These are phyloP conservation scores for Tetracladium marchalianum DNA, from an alignment of 495 filamentous ascomycete species.

Conservation along the genomic window DNA sequence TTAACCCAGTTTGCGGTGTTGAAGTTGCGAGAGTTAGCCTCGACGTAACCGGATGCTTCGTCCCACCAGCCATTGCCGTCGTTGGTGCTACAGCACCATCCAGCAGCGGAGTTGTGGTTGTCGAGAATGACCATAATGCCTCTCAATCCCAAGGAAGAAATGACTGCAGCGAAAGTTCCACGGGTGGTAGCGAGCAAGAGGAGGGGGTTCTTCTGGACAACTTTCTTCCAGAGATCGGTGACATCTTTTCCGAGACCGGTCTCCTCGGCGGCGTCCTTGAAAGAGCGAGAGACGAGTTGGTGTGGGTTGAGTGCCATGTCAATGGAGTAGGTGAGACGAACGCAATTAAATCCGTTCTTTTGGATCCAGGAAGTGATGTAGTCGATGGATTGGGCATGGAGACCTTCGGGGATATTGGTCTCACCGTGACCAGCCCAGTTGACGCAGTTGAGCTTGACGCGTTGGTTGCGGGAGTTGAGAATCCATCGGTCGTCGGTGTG, in stretches of 20 bases:
- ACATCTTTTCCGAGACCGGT: conserved; percentile 26
- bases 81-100: conserved; percentile 31
- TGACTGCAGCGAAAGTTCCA: conserved; percentile 29
- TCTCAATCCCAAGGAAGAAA: conserved; percentile 24
- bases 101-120: conserved; percentile 35
- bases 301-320: conserved; percentile 28
- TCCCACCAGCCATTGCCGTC: conserved; percentile 39
- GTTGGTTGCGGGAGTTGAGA: conserved; percentile 22
- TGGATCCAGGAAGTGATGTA: conserved; percentile 29
- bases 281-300: conserved; percentile 27
- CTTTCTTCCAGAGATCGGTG: conserved; percentile 19
- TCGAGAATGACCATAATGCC: conserved; percentile 35
- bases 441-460: conserved; percentile 30
- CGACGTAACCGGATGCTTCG: conserved; percentile 33
- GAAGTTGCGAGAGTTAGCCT: conserved; percentile 33
- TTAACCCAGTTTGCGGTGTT: conserved; percentile 32
- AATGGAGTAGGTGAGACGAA: conserved; percentile 36
- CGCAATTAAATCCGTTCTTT: conserved; percentile 29
- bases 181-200: conserved; percentile 20
- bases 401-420: conserved; percentile 35
- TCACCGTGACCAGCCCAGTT: conserved; percentile 38
- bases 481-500: conserved; percentile 26
- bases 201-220: conserved; percentile 24
- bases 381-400: conserved; percentile 29
- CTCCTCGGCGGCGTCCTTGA: conserved; percentile 28